Evolutionary conservation across 108 stramenopile genomes (phyloP), one percentile per base, ranked within the genome.

Genomic region (Skeletonema marinoi): DNA sequence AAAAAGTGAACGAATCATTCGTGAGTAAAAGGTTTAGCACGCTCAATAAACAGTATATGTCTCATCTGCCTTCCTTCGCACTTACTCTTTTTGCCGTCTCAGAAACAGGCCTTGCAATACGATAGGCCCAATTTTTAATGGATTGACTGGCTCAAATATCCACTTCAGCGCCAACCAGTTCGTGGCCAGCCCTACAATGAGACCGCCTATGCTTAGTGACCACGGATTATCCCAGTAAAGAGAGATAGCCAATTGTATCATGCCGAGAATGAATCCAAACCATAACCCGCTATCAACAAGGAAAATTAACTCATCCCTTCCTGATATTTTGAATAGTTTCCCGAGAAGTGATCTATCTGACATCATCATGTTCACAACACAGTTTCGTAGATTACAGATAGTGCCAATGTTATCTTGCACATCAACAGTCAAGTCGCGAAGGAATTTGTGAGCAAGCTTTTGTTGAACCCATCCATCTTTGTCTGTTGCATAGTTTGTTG

Each of bases 81-180:
- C 54, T 56, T 25, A 56, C 62, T 78, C 82, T 46, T 74, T 71
- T 75, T 90, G 90, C 32, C 90, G 83, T 46, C 84, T 83, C 11
- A 90, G 51, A 54, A 90, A 90, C 63, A 90, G 72, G 2, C 90
- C 90, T 71, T 90, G 90, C 30, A 90, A 80, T 29, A 78, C 77
- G 54, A 89, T 64, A 1, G 90, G 90, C 3, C 90, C 90, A 5
- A 90, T 62, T 60, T 85, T 86, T 33, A 83, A 35, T 6, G 90
- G 90, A 61, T 88, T 86, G 36, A 88, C 87, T 33, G 90, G 90
- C 76, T 89, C 87, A 60, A 90, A 89, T 21, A 90, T 90, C 74
- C 87, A 87, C 72, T 89, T 89, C 8, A 89, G 72, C 11, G 89
- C 89, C 44, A 90, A 54, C 87, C 88, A 88, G 65, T 89, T 89